Conservation (phyloP, 306 rosid genomes). For the Luffa acutangula region DNA sequence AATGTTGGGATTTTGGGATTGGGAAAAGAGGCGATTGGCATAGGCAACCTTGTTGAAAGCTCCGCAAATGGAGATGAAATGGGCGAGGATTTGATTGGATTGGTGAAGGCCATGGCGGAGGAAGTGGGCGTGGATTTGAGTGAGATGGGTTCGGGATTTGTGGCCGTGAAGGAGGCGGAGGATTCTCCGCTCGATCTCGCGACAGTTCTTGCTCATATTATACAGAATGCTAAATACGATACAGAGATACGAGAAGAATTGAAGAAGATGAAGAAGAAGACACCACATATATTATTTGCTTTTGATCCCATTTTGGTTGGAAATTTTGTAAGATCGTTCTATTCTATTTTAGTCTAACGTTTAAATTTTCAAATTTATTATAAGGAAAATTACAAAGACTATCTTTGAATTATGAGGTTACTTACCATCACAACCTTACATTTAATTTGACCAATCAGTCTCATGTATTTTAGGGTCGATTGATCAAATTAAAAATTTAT, state of each 20-base stretch:
- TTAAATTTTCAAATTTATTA: no score
- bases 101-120: constrained; percentile 70
- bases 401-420: no score
- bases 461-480: no score
- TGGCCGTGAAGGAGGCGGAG: constrained; percentile 59
- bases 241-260: neutral
- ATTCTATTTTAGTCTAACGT: no score
- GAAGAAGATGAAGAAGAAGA: neutral
- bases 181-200: constrained; percentile 40
- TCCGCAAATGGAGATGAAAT: constrained; percentile 59
- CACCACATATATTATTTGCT: no score
- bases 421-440: no score
- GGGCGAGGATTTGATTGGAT: constrained; percentile 64
- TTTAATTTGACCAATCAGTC: no score
- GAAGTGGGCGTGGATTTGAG: constrained; percentile 58
- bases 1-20: constrained; percentile 40
- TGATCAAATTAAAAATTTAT: no score
- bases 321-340: no score
- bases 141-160: constrained; percentile 38
- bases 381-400: no score
- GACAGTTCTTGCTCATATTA: constrained; percentile 31
- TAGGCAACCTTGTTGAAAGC: constrained; percentile 29
- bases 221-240: neutral
- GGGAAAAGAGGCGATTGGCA: constrained; percentile 44
- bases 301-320: no score